Conservation (phyloP, 1,284 basidiomycete genomes). For the Cryptococcus floricola region DNA sequence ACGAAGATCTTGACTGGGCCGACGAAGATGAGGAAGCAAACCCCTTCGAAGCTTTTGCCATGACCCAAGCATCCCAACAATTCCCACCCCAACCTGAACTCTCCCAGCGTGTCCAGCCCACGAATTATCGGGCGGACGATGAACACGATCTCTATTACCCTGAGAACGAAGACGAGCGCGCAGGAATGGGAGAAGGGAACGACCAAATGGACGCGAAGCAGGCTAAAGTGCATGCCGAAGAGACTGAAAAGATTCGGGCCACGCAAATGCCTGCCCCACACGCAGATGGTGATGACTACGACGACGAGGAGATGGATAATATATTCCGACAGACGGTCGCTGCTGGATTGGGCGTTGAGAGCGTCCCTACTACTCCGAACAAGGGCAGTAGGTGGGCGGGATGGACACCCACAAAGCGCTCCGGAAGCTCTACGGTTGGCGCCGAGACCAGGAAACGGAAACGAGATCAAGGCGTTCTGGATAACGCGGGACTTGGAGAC, state of each 20-base stretch:
- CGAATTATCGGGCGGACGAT: slow-evolving; percentile 27
- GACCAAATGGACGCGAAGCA: slow-evolving; percentile 32
- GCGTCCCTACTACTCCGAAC: slow-evolving; percentile 19
- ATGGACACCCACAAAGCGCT: slow-evolving; percentile 5
- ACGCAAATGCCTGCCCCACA: slow-evolving; percentile 29
- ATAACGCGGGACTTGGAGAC: slow-evolving; percentile 42
- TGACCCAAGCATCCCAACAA: slow-evolving; percentile 32
- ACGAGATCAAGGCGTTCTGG: slow-evolving; percentile 21
- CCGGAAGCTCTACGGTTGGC: slow-evolving; percentile 12
- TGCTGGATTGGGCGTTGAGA: slow-evolving; percentile 17
- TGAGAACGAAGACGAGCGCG: slow-evolving; percentile 2
- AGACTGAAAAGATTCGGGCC: slow-evolving; percentile 32
- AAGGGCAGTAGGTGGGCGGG: slow-evolving; percentile 3
- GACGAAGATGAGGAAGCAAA: slow-evolving; percentile 36
- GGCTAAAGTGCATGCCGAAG: slow-evolving; percentile 29
- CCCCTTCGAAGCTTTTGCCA: slow-evolving; percentile 37
- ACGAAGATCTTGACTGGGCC: neutral
- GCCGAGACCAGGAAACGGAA: slow-evolving; percentile 13
- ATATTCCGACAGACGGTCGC: slow-evolving; percentile 29
- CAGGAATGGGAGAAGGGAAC: slow-evolving; percentile 1
- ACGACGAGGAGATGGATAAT: slow-evolving; percentile 38
- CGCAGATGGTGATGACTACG: slow-evolving; percentile 24
- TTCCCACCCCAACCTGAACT: slow-evolving; percentile 41
- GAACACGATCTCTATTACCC: slow-evolving; percentile 23
- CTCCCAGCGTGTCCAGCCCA: slow-evolving; percentile 36